These are phyloP conservation scores for Closterium sp. DNA, from an alignment of 139 green algal genomes.

Conservation along the genomic window DNA sequence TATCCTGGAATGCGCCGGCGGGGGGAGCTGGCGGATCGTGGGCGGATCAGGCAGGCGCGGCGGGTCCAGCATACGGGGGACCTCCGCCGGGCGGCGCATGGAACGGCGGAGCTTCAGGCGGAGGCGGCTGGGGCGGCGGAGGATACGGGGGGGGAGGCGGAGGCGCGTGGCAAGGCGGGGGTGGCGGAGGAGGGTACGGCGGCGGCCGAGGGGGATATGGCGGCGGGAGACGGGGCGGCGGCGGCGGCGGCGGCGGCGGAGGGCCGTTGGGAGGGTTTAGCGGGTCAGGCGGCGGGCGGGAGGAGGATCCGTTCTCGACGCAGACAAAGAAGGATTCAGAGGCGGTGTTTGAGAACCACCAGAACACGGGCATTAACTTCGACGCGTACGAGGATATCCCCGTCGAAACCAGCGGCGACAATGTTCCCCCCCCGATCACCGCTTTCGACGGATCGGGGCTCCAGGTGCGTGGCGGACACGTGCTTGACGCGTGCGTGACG, in stretches of 20 bases:
- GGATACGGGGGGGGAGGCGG: constrained; percentile 9
- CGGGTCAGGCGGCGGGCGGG: constrained; percentile 21
- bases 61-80: constrained; percentile 2
- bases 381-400: constrained; percentile 98
- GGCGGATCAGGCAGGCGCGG: neutral
- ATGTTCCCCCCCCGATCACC: constrained; percentile 77
- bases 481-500: neutral
- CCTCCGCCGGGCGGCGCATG: neutral
- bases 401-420: constrained; percentile 81
- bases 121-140: constrained; percentile 33
- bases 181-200: constrained; percentile 24
- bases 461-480: neutral
- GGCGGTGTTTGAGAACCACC: constrained; percentile 70
- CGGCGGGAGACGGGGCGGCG: constrained; percentile 15
- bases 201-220: constrained; percentile 22
- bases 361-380: constrained; percentile 98
- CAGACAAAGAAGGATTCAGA: neutral
- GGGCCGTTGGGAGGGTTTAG: neutral
- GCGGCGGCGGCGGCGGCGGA: constrained; percentile 16
- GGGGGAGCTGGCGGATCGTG: neutral
- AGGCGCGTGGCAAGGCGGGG: constrained; percentile 12
- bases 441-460: constrained; percentile 81
- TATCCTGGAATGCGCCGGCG: neutral
- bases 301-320: constrained; percentile 36
- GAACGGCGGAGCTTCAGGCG: constrained; percentile 12